Evolutionary conservation across 139 green algal species (phyloP).

Genomic region (Micromonas pusilla): DNA sequence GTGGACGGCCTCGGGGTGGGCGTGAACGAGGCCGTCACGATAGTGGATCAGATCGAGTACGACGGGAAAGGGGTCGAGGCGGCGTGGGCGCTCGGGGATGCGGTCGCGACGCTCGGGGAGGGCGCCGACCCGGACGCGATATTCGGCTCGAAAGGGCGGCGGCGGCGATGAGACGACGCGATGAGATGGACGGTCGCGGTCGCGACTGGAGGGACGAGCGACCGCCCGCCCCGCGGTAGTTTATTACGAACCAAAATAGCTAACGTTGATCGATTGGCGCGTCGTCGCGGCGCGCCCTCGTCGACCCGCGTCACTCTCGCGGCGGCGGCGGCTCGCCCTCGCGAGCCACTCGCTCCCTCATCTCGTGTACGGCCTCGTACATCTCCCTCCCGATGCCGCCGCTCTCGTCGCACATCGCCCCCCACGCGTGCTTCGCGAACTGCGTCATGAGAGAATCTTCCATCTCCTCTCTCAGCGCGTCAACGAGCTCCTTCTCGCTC

Average conservation of each 20-base stretch:
- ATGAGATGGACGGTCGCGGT: neutral
- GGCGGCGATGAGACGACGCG: too few species aligned
- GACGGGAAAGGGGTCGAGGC: slow-evolving; percentile 76
- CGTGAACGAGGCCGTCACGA: slow-evolving; percentile 38
- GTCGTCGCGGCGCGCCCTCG: too few species aligned
- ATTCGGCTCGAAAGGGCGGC: too few species aligned
- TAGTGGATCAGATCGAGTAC: slow-evolving; percentile 74
- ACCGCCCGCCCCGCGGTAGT: too few species aligned
- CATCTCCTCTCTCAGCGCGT: slow-evolving; percentile 76
- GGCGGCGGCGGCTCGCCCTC: too few species aligned
- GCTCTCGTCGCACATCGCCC: slow-evolving; percentile 22
- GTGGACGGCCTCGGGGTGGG: slow-evolving; percentile 73
- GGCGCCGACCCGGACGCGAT: neutral
- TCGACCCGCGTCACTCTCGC: too few species aligned
- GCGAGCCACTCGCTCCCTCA: neutral
- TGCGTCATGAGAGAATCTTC: slow-evolving; percentile 60
- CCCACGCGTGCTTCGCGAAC: slow-evolving; percentile 50
- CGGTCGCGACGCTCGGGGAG: slow-evolving; percentile 45
- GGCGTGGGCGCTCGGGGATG: slow-evolving; percentile 83
- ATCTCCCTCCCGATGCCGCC: neutral
- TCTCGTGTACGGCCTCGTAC: neutral
- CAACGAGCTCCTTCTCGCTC: slow-evolving; percentile 49
- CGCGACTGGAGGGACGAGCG: too few species aligned
- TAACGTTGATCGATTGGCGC: too few species aligned
- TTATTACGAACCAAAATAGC: too few species aligned